These are phyloP conservation scores for Cucurbita pepo DNA, from an alignment of 306 rosid genomes.

Conservation along the genomic window DNA sequence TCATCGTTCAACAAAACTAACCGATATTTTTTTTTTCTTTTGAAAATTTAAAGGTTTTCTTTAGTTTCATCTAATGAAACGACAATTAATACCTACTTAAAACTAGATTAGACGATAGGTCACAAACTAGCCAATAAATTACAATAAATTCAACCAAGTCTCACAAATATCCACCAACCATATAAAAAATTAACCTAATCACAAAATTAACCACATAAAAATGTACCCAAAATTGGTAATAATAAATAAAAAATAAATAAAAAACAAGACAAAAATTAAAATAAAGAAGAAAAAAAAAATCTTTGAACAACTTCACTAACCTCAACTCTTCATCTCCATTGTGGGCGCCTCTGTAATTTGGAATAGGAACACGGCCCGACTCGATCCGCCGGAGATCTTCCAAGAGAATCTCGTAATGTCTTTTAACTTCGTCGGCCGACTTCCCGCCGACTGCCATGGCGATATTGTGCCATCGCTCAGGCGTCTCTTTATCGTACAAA, in stretches of 20 bases:
- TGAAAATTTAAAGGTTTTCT: no score
- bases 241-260: no score
- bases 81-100: not conserved
- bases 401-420: constrained; percentile 38
- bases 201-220: not conserved
- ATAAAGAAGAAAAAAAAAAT: no score
- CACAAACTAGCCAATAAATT: not conserved
- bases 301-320: not conserved
- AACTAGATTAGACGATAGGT: not conserved
- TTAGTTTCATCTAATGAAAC: no score
- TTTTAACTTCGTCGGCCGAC: constrained; percentile 33
- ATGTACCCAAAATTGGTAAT: not conserved
- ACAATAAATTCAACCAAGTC: not conserved
- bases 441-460: constrained; percentile 40
- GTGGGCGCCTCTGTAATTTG: constrained; percentile 15
- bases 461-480: constrained; percentile 49
- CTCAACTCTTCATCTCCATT: not conserved
- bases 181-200: not conserved
- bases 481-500: constrained; percentile 40
- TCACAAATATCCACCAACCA: not conserved
- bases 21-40: no score
- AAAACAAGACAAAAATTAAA: no score
- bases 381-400: constrained; percentile 45
- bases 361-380: constrained; percentile 39
- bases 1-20: no score